These are phyloP conservation scores for Pseudogymnoascus sp. DNA, from an alignment of 2,329 filamentous ascomycete species.

Conservation along the genomic window DNA sequence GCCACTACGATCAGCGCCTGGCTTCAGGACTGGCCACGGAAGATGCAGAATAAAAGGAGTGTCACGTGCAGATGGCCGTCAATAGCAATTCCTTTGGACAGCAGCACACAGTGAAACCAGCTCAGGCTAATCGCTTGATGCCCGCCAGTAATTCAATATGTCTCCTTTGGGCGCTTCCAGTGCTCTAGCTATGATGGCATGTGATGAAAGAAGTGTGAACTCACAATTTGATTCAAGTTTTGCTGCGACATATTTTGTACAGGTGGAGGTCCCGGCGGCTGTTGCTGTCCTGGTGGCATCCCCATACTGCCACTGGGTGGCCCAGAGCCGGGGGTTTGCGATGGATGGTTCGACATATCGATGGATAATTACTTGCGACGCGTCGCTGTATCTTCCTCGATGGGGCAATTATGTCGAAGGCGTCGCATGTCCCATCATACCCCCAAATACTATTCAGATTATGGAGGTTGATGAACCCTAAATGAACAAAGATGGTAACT, in stretches of 20 bases:
- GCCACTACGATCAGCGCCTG: neutral
- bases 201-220: slow-evolving; percentile 29
- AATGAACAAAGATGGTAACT: neutral
- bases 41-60: neutral
- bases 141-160: neutral
- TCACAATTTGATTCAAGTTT: slow-evolving; percentile 92
- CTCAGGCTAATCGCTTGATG: neutral
- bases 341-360: slow-evolving; percentile 33
- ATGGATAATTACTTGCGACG: slow-evolving; percentile 2
- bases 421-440: slow-evolving; percentile 3
- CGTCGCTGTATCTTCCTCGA: slow-evolving; percentile 4
- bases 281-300: slow-evolving; percentile 41
- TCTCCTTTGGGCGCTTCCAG: neutral
- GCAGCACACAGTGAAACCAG: neutral
- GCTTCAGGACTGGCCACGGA: neutral
- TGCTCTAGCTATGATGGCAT: neutral
- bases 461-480: neutral
- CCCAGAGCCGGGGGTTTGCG: slow-evolving; percentile 41
- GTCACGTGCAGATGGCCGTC: neutral
- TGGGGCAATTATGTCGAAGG: neutral
- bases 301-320: slow-evolving; percentile 35
- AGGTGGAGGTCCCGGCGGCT: slow-evolving; percentile 39
- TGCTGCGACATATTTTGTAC: slow-evolving; percentile 63
- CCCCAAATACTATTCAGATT: neutral
- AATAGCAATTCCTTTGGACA: neutral